These are phyloP conservation scores for Ophiostoma sp. DNA, from an alignment of 2,329 filamentous ascomycete genomes.

Conservation along the genomic window DNA sequence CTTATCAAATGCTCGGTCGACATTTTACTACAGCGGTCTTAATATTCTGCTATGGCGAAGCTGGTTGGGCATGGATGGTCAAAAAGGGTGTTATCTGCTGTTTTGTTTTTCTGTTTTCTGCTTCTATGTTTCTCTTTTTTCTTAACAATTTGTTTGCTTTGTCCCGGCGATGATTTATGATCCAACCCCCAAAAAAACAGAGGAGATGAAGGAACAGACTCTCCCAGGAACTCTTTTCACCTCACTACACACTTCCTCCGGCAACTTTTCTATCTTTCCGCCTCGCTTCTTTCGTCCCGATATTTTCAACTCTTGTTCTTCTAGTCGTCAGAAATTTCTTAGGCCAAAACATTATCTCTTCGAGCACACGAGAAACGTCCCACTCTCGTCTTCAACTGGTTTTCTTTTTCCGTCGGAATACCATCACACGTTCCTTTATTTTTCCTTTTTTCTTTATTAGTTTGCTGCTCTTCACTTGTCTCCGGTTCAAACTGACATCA, in stretches of 20 bases:
- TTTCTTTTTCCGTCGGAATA: neutral
- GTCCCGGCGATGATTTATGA: constrained; percentile 32
- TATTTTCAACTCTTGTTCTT: constrained; percentile 35
- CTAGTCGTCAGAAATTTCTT: constrained; percentile 35
- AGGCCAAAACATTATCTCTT: constrained; percentile 27
- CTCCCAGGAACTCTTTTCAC: constrained; percentile 44
- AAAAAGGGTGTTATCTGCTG: constrained; percentile 21
- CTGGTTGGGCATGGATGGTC: constrained; percentile 29
- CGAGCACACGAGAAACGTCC: constrained; percentile 30
- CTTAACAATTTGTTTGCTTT: constrained; percentile 23
- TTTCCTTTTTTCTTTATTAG: neutral
- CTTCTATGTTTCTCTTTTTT: neutral
- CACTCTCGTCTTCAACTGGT: constrained; percentile 27
- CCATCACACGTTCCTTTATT: neutral
- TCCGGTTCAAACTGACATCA: too few relatives aligned
- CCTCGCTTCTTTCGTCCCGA: constrained; percentile 34
- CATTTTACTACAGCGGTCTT: constrained; percentile 23
- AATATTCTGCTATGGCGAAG: constrained; percentile 7
- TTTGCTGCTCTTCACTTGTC: neutral
- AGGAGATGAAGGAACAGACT: constrained; percentile 17
- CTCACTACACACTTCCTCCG: constrained; percentile 32
- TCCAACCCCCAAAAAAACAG: constrained; percentile 24
- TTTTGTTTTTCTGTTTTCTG: neutral
- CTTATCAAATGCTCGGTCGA: constrained; percentile 18
- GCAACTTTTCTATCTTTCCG: constrained; percentile 23